Base-by-base conservation (phyloP, 2,329 filamentous ascomycete genomes). In the Thelonectria olida region DNA sequence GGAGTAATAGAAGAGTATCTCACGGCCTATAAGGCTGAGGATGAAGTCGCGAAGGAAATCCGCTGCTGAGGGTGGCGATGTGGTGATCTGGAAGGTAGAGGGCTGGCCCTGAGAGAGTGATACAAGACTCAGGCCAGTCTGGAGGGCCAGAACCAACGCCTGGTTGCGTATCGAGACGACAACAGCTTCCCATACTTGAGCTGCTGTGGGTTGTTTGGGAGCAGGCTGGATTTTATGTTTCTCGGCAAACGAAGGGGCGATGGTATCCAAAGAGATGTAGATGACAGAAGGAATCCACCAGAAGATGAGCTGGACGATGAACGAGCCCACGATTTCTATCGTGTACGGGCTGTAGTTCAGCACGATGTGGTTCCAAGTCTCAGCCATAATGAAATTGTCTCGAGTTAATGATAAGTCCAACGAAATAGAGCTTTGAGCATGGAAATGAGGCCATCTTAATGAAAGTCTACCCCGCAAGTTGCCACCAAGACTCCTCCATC, bases 201-300 rank as follows among this genome's bases (percentile, higher is more conserved):
- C 63, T 1, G 69, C 39, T 2, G 78, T 81, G 1, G 84, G 84
- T 65, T 85, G 83, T 50, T 80, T 82, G 1, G 80, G 79, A 0
- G 80, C 76, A 0, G 83, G 82, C 63, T 87, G 85, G 58, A 86
- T 81, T 68, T 86, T 87, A 75, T 87, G 84, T 5, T 75, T 76
- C 7, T 75, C 74, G 0, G 84, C 82, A 65, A 85, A 86, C 8
- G 67, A 45, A 0, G 85, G 84, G n/a, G 78, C 74, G 10, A 81
- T 10, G 9, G 61, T 39, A 64, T 84, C 81, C 13, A 86, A 76
- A 1, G 69, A 71, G 22, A 82, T 72, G 65, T 82, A 85, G 50
- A 78, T 25, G 9, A 71, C 65, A 5, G 76, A 80, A 0, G 80
- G 80, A 31, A 81, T 51, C 81, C 81, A 84, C 75, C 81, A 83